Evolutionary conservation across 495 filamentous ascomycete genomes (phyloP).

Genomic region (Diplogelasinospora grovesii): DNA sequence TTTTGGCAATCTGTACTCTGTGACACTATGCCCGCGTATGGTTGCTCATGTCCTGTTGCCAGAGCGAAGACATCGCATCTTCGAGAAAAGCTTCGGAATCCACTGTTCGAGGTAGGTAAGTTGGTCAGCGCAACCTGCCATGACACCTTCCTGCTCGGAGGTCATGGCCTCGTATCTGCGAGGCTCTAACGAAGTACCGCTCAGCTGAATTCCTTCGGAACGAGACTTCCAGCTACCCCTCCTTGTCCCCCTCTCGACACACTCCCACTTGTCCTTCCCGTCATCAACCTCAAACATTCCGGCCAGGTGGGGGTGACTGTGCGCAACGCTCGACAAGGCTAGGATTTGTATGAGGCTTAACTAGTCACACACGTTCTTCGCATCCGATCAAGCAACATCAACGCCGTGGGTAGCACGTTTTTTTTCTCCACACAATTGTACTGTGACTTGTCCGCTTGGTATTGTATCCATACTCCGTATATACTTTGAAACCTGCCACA

Average conservation of each 20-base stretch:
- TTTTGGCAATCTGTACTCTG: neutral
- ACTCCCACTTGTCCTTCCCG: neutral
- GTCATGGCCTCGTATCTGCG: constrained; percentile 8
- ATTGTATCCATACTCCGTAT: too few species aligned
- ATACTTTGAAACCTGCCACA: too few species aligned
- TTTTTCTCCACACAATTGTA: too few species aligned
- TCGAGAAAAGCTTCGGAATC: too few species aligned
- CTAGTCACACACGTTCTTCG: too few species aligned
- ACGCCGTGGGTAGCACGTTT: too few species aligned
- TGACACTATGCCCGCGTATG: neutral
- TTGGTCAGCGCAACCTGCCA: neutral
- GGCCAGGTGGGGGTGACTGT: constrained; percentile 2
- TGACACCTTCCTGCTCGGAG: neutral
- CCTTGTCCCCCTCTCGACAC: neutral
- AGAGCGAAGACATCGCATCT: too few species aligned
- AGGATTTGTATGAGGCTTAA: too few species aligned
- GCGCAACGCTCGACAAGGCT: neutral
- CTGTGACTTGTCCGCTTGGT: too few species aligned
- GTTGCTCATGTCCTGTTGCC: too few species aligned
- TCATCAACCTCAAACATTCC: constrained; percentile 19
- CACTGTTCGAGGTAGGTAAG: too few species aligned
- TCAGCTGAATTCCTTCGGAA: neutral
- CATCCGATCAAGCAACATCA: too few species aligned
- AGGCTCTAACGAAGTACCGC: constrained; percentile 2
- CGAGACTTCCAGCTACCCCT: constrained; percentile 6